Conservation (phyloP, 2,329 filamentous ascomycete genomes). For the Phialemoniopsis sp. region DNA sequence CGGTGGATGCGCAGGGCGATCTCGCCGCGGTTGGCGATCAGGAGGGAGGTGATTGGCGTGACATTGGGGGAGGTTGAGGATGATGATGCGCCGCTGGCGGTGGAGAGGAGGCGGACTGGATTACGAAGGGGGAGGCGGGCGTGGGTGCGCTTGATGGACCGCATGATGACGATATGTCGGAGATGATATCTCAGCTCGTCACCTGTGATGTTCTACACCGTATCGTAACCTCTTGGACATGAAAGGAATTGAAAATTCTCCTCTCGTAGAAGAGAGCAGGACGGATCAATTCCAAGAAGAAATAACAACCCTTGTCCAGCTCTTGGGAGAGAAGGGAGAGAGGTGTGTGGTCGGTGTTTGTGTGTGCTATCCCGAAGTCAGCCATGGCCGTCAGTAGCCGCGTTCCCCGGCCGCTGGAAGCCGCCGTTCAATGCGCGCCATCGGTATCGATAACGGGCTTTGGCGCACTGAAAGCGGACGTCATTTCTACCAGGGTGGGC, state of each 20-base stretch:
- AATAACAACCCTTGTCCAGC: no score
- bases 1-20: conserved; percentile 90
- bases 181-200: neutral
- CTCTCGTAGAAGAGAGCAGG: neutral
- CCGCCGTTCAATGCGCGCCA: no score
- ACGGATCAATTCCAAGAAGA: no score
- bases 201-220: neutral
- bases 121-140: conserved; percentile 33
- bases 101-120: conserved; percentile 7
- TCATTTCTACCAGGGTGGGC: no score
- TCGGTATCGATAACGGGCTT: no score
- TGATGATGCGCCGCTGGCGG: conserved; percentile 22
- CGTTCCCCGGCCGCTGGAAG: no score
- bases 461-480: no score
- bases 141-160: conserved; percentile 48
- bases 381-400: no score
- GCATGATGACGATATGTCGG: conserved; percentile 33
- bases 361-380: no score
- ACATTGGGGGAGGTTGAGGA: conserved; percentile 24
- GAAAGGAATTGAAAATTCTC: neutral
- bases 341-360: no score
- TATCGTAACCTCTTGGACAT: neutral
- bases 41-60: conserved; percentile 67
- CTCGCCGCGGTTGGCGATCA: conserved; percentile 96
- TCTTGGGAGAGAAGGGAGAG: no score